Base-by-base conservation (phyloP, 1,284 basidiomycete species). In the Sanguinoderma infundibulare region DNA sequence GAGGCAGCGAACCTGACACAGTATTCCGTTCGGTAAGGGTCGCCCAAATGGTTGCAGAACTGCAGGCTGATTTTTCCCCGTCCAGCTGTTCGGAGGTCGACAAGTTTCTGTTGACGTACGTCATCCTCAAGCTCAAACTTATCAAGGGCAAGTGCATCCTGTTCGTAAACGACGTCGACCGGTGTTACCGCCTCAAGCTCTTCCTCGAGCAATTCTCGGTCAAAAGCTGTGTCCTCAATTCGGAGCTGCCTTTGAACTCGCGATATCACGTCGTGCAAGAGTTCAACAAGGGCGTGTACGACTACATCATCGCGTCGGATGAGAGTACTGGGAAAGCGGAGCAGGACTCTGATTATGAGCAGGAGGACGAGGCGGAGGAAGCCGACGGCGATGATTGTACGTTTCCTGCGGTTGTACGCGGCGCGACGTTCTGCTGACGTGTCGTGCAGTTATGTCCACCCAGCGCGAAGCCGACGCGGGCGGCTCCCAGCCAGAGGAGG, bases 141-240 rank as follows among this genome's bases (percentile, higher is more conserved):
- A 92, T 99, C 77, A 90, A 93, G 72, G 98, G 98, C 55, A 99
- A 99, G 86, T 94, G 91, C 67, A 92, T 99, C 68, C 79, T 99
- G 53, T 99, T 99, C 70, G 98, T 99, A 59, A 99, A 99, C 79
- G 92, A 96, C 72, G 91, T 98, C 53, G 97, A 98, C 71, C 87
- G 98, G 30, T 92, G 92, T 51, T 98, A 98, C 75, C 91, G 96
- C 57, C 81, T 98, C 63, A 98, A 98, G 76, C 86, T 99, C 30
- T 99, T 99, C 79, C 81, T 99, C 55, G 98, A 99, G 73, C 96
- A 98, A 76, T 99, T 98, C 70, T 97, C 95, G 0, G 92, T 99
- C 74, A 95, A 96, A 75, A 92, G 91, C 66, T 98, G 96, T 69
- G 96, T 99, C 0, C 84, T 99, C 40, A 98, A 99, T 72, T 95